Evolutionary conservation across 169 alveolate species (phyloP).

Genomic region (Miamiensis avidus): DNA sequence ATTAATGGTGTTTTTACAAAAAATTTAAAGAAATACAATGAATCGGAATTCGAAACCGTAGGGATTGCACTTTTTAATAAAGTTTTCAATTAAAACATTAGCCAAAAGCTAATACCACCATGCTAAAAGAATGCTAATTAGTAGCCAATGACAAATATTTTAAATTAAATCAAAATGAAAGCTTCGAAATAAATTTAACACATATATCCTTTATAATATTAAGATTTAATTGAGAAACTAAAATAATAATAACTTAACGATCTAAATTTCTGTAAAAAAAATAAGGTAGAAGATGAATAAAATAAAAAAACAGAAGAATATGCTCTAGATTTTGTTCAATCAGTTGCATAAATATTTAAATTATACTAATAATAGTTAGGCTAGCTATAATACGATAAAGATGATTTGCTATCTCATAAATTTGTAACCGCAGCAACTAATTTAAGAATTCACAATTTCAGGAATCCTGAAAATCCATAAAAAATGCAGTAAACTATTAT

Average conservation of each 20-base stretch:
- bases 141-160: not conserved
- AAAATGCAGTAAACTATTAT: not conserved
- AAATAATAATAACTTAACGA: too few species aligned
- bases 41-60: not conserved
- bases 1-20: not conserved
- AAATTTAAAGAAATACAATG: not conserved
- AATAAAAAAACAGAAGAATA: too few species aligned
- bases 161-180: too few species aligned
- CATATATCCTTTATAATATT: too few species aligned
- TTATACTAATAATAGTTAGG: not conserved
- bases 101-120: not conserved
- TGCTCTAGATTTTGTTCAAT: not conserved
- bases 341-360: too few species aligned
- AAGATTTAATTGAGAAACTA: too few species aligned
- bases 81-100: too few species aligned
- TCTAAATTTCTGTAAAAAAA: not conserved
- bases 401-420: conserved; percentile 87
- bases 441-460: conserved; percentile 90
- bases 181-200: too few species aligned
- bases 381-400: conserved; percentile 74
- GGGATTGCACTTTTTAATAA: not conserved
- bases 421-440: conserved; percentile 92
- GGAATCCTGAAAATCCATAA: conserved; percentile 46
- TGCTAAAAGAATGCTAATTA: too few species aligned
- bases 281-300: not conserved